Evolutionary conservation across 495 filamentous ascomycete species (phyloP).

Genomic region (Talaromyces stipitatus): DNA sequence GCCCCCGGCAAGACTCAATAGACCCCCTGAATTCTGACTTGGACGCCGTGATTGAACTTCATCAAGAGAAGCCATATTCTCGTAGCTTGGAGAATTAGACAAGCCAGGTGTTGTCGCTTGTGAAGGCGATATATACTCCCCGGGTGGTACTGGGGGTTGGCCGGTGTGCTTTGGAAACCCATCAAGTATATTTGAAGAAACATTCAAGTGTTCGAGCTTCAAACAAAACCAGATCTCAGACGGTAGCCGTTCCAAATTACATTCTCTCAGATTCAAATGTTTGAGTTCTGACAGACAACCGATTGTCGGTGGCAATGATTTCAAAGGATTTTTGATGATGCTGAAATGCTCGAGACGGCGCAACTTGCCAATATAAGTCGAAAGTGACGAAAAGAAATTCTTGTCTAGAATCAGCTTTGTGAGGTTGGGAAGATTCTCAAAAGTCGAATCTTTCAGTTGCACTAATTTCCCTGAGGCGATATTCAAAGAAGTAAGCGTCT

Average conservation of each 20-base stretch:
- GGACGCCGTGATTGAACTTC: conserved; percentile 61
- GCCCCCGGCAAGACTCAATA: conserved; percentile 63
- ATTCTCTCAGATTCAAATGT: conserved; percentile 80
- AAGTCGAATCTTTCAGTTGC: conserved; percentile 74
- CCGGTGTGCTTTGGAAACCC: conserved; percentile 79
- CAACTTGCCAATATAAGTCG: conserved; percentile 74
- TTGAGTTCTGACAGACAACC: conserved; percentile 77
- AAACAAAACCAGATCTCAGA: conserved; percentile 89
- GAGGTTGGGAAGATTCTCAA: conserved; percentile 78
- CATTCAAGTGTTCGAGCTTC: conserved; percentile 84
- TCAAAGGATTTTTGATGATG: conserved; percentile 82
- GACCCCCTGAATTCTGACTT: conserved; percentile 73
- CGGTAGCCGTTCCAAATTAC: conserved; percentile 81
- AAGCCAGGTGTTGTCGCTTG: conserved; percentile 44
- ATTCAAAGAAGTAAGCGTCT: conserved; percentile 76
- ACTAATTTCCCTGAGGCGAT: conserved; percentile 82
- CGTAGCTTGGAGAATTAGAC: conserved; percentile 57
- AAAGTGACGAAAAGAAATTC: conserved; percentile 90
- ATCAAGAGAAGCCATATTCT: conserved; percentile 66
- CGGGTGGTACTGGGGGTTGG: conserved; percentile 49
- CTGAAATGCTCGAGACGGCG: conserved; percentile 83
- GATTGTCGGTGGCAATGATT: conserved; percentile 73
- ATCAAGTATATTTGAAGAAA: conserved; percentile 87
- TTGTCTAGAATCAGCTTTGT: conserved; percentile 84
- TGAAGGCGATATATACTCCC: conserved; percentile 37